Base-by-base conservation (phyloP, 2,329 filamentous ascomycete species). In the Epichloe festucae region DNA sequence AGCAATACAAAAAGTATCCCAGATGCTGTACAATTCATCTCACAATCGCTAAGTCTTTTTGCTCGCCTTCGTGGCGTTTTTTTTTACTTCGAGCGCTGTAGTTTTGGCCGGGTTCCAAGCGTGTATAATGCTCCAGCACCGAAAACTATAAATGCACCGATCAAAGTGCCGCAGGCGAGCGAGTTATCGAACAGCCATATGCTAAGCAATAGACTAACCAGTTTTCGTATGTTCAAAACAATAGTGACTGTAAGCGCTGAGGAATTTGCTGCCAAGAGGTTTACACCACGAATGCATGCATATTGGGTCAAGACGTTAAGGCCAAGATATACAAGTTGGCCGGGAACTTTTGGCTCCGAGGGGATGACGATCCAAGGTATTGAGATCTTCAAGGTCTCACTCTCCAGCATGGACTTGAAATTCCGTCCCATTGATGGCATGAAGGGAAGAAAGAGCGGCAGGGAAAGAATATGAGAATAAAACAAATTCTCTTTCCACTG, bases 401-500 rank as follows among this genome's bases (percentile, higher is more conserved):
- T 89, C 61, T 71, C 63, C 49, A 78, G 76, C 19, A 93, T 74
- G 53, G 75, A 77, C 49, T 69, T 63, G 56, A 87, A 85, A 60
- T 88, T 85, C 17, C 73, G 69, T 49, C 71, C 69, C 61, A 93
- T 77, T 3, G 79, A 80, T 1, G 78, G 76, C n/a, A 79, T 66
- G 57, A 91, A 85, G 3, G 84, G 85, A 2, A 86, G 61, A 62
- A 91, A 93, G 21, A 93, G 73, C 0, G 87, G 86, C 43, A 93
- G 70, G 0, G 85, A 87, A 21, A 91, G 74, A 7, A 88, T 65
- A 58, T 86, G 82, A 2, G 87, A 94, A 72, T 97, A 98, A 71
- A 98, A 97, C 12, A 98, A 76, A 58, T 95, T 95, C 67, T 97
- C 93, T 59, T 85, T 86, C 89, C 93, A 97, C 66, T 93, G 85